Evolutionary conservation across 2,329 filamentous ascomycete species (phyloP), one percentile per base, ranked within the genome.

Genomic region (Cercospora canescens): DNA sequence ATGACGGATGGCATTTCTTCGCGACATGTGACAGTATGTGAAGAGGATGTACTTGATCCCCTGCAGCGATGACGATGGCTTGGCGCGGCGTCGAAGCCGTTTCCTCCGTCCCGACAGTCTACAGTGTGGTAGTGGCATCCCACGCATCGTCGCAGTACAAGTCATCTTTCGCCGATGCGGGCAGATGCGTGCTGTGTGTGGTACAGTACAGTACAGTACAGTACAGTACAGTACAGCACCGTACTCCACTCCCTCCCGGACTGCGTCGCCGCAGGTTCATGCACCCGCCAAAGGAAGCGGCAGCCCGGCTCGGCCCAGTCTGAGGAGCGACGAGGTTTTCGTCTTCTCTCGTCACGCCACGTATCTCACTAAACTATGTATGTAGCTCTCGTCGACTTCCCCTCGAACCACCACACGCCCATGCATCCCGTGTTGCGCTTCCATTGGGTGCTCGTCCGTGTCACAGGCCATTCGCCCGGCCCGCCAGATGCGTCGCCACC

Each of bases 401-500:
- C 62, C 54, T 50, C 55, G 52, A 61, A 61, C 24, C 48, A 54
- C 54, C 61, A 57, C 39, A 18, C 41, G 26, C 61, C 54, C 50
- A 37, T 26, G 21, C 21, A 7, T n/a, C 60, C 7, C 34, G 24
- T 12, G 8, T 37, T 21, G 30, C 50, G 9, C 21, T 26, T 24
- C 60, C 64, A 63, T 63, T 66, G 64, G 60, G 7, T 34, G 32
- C 32, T 45, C 54, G 54, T 21, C n/a, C 54, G 37, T 58, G 54
- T 34, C 30, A 66, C 64, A 55, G 55, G 64, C 48, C 18, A 16
- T 50, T 8, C 39, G n/a, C 16, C 41, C 63, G 67, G 58, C 8
- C 63, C 57, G 66, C 64, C 8, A 52, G 32, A 62, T 52, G 64
- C 67, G 61, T 65, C 56, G 56, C n/a, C 67, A 66, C 58, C 32